Percentiles rank a stretch among this genome's conserved stretches.
Evolutionary conservation across 495 filamentous ascomycete genomes (phyloP).

Genomic region (Lasiosphaeria hispida): DNA sequence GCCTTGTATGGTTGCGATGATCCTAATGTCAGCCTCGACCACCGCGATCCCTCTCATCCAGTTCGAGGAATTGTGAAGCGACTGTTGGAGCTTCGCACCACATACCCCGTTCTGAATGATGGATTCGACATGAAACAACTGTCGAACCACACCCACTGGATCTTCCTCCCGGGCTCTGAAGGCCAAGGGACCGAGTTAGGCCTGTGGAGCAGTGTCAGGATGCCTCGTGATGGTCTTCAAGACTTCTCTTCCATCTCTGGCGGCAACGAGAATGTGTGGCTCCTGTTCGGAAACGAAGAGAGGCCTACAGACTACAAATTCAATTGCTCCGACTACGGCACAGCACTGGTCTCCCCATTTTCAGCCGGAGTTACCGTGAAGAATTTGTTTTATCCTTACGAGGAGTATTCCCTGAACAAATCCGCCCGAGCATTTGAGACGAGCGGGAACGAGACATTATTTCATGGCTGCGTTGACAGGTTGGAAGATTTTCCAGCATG

Average conservation of each 20-base stretch:
- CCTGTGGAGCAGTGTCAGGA: constrained; percentile 49
- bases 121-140: constrained; percentile 58
- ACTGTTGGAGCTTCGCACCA: constrained; percentile 60
- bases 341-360: constrained; percentile 57
- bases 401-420: constrained; percentile 36
- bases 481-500: constrained; percentile 52
- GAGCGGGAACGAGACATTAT: neutral
- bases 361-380: constrained; percentile 55
- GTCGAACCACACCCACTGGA: constrained; percentile 57
- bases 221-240: constrained; percentile 43
- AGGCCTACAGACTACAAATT: constrained; percentile 56
- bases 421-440: too few relatives aligned
- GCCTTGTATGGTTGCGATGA: constrained; percentile 65
- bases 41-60: constrained; percentile 50
- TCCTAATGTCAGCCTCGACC: constrained; percentile 61
- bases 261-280: constrained; percentile 48
- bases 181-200: constrained; percentile 60
- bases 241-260: constrained; percentile 37
- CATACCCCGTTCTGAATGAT: constrained; percentile 62
- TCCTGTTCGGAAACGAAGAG: constrained; percentile 64
- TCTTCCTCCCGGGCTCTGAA: constrained; percentile 56
- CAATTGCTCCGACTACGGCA: constrained; percentile 47
- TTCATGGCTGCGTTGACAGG: constrained; percentile 50
- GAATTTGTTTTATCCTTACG: constrained; percentile 66
- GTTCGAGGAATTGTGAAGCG: constrained; percentile 59